These are phyloP conservation scores for Plicaturopsis crispa DNA, from an alignment of 768 basidiomycete genomes.

Conservation along the genomic window DNA sequence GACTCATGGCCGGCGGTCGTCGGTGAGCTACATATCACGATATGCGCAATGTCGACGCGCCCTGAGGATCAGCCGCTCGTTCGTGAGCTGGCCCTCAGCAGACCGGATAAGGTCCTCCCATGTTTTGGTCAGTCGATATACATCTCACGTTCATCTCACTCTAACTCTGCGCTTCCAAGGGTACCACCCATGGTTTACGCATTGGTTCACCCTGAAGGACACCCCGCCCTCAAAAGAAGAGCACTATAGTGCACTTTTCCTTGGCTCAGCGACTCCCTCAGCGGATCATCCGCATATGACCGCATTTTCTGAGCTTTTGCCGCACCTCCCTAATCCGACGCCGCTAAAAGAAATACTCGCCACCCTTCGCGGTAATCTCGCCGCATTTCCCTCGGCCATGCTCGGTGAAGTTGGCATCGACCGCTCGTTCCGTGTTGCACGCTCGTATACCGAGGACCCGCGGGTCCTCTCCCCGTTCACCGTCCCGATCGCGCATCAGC, in stretches of 20 bases:
- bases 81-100: slow-evolving; percentile 47
- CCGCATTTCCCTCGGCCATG: slow-evolving; percentile 63
- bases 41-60: slow-evolving; percentile 80
- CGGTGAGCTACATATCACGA: slow-evolving; percentile 48
- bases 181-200: slow-evolving; percentile 91
- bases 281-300: slow-evolving; percentile 14
- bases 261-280: slow-evolving; percentile 23
- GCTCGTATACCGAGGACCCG: slow-evolving; percentile 38
- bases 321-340: slow-evolving; percentile 65
- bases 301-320: slow-evolving; percentile 51
- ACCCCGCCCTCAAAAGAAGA: slow-evolving; percentile 43
- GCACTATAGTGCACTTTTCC: slow-evolving; percentile 74
- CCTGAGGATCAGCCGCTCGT: slow-evolving; percentile 67
- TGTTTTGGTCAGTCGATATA: slow-evolving; percentile 65
- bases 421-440: slow-evolving; percentile 67
- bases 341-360: slow-evolving; percentile 49
- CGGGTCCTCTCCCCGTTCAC: slow-evolving; percentile 69
- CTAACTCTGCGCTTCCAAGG: slow-evolving; percentile 34
- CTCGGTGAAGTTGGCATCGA: slow-evolving; percentile 94
- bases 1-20: slow-evolving; percentile 53
- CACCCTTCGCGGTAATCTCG: slow-evolving; percentile 54
- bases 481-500: slow-evolving; percentile 75
- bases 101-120: slow-evolving; percentile 69
- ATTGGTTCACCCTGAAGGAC: slow-evolving; percentile 59
- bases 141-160: slow-evolving; percentile 7